A percentile compares a stretch with the other conserved stretches of the same genome.
These are phyloP conservation scores for Emericellopsis cladophorae DNA, from an alignment of 2,329 filamentous ascomycete genomes.

Conservation along the genomic window DNA sequence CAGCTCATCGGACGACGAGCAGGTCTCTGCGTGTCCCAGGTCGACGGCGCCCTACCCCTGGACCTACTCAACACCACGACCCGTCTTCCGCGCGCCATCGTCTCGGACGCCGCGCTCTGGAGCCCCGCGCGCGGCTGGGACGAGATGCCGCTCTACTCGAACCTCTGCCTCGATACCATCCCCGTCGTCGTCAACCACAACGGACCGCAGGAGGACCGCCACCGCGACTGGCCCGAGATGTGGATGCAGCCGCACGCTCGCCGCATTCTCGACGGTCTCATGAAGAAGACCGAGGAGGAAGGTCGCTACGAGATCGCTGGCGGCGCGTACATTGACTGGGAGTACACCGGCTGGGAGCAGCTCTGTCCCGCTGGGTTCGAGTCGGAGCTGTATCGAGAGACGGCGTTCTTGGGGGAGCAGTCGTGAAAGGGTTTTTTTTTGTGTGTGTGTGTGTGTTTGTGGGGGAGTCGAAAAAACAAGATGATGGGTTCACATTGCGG, in stretches of 20 bases:
- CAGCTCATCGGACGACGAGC: constrained; percentile 6
- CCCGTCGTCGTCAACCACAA: constrained; percentile 17
- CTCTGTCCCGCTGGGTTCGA: constrained; percentile 12
- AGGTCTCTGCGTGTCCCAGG: constrained; percentile 2
- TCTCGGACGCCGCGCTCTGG: constrained; percentile 3
- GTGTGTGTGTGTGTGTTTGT: too few relatives aligned
- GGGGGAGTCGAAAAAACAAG: background rate
- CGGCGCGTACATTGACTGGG: background rate
- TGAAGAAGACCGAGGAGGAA: constrained; percentile 6
- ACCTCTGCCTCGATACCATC: constrained; percentile 13
- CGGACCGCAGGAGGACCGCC: constrained; percentile 8
- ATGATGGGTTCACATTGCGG: background rate
- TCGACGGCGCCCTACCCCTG: constrained; percentile 3
- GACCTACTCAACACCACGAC: constrained; percentile 8
- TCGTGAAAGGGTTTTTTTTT: background rate
- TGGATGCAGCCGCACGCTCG: constrained; percentile 11
- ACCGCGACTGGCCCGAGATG: constrained; percentile 10
- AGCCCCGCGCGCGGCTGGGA: constrained; percentile 9
- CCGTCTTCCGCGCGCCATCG: constrained; percentile 4
- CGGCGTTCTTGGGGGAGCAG: too few relatives aligned
- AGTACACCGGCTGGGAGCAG: constrained; percentile 8
- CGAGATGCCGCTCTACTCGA: constrained; percentile 12
- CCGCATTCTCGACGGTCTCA: constrained; percentile 8
- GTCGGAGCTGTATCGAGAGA: constrained; percentile 8
- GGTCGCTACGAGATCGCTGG: constrained; percentile 6